Base-by-base conservation (phyloP, 73 alveolate species). In the Paramecium primaurelia region DNA sequence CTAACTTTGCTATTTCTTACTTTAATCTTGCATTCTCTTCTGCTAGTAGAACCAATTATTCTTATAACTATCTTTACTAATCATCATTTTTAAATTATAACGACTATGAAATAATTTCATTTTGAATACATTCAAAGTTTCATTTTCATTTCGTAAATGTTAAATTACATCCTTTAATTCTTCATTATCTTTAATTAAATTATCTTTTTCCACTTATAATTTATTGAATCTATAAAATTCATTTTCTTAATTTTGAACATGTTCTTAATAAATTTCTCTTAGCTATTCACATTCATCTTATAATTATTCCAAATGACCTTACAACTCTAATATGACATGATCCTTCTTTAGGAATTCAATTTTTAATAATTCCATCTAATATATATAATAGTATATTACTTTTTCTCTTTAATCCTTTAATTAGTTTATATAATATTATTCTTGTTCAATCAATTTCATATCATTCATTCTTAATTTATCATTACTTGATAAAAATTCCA, bases 401-500 rank as follows among this genome's bases (percentile, higher is more conserved):
- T 73, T 73, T 40, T 73, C 87, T 16, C 87, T 73, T 40, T 73
- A 40, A 14, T 73, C 87, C 32, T 73, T 73, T 37, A 73, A 73
- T 37, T 73, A 38, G 16, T 22, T 9, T 14, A 73, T 73, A 38
- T 38, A 36, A 22, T 37, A 38, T 38, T 73, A 40, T 44, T 73
- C 87, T 73, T 73, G 22, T 20, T 36, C 59, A 37, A 73, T 73
- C 47, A 38, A 20, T 73, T 38, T 36, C 87, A 36, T 37, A 16
- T 73, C 87, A 36, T 73, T 68, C 84, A 32, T 12, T 68, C 47
- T 28, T 34, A 68, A 68, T 7, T 68, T 32, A 9, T 68, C 84
- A 68, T 68, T 68, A 34, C 28, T 68, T 14, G 40, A 68, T 32
- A 68, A 68, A 22, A 68, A 68, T 7, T 68, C 47, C 40, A 68